Evolutionary conservation across 129 eudicot genomes (phyloP).

Genomic region (Chrysanthemum seticuspe): DNA sequence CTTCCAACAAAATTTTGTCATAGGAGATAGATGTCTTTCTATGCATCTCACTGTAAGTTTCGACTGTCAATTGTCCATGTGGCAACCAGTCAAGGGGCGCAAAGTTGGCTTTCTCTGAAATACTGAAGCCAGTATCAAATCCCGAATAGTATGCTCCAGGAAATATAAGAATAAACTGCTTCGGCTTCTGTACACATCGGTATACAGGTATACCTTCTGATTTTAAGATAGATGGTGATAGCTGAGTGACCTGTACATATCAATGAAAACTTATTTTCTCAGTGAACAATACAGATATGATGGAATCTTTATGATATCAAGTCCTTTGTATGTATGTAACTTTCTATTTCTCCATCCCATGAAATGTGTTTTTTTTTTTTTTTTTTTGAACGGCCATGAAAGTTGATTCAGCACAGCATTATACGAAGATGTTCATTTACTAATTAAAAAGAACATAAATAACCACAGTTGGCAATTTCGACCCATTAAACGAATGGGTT

Average conservation of each 20-base stretch:
- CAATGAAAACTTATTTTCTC: background rate
- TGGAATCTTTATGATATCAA: slow-evolving; percentile 5
- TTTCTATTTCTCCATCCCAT: slow-evolving; percentile 8
- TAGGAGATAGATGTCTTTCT: slow-evolving; percentile 65
- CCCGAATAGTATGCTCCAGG: slow-evolving; percentile 81
- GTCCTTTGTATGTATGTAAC: slow-evolving; percentile 2
- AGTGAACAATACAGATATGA: slow-evolving; percentile 4
- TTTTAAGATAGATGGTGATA: slow-evolving; percentile 58
- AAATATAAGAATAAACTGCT: slow-evolving; percentile 61
- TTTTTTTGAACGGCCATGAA: background rate
- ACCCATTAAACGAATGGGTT: background rate
- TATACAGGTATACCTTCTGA: slow-evolving; percentile 80
- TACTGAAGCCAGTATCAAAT: slow-evolving; percentile 68
- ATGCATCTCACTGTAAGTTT: slow-evolving; percentile 48
- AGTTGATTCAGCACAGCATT: background rate
- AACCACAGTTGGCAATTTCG: background rate
- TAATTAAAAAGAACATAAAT: slow-evolving; percentile 2
- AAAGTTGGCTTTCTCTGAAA: slow-evolving; percentile 54
- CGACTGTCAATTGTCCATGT: slow-evolving; percentile 62
- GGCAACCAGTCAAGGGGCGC: slow-evolving; percentile 95
- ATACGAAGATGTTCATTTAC: background rate
- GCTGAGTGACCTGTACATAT: slow-evolving; percentile 66
- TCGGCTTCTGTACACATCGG: slow-evolving; percentile 64
- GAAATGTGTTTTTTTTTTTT: background rate
- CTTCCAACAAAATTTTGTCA: slow-evolving; percentile 64